These are phyloP conservation scores for Emydomyces testavorans DNA, from an alignment of 2,329 filamentous ascomycete genomes.

Conservation along the genomic window DNA sequence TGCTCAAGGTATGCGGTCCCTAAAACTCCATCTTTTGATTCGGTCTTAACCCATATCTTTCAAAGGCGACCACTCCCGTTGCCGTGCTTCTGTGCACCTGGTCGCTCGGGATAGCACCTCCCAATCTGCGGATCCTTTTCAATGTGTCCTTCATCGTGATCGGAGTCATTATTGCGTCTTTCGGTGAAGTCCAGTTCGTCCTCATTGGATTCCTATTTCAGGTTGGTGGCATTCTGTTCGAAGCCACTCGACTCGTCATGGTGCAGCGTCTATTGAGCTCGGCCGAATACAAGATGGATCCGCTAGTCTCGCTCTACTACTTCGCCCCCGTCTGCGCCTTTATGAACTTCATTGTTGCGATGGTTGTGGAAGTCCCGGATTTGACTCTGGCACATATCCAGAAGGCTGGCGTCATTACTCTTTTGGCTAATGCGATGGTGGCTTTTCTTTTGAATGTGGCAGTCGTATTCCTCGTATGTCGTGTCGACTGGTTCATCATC, in stretches of 20 bases:
- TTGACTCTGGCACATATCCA: conserved; percentile 57
- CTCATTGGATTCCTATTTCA: conserved; percentile 55
- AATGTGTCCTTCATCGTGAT: conserved; percentile 93
- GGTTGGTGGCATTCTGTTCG: conserved; percentile 63
- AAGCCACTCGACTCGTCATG: conserved; percentile 73
- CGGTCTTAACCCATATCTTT: neutral
- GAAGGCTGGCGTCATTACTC: conserved; percentile 52
- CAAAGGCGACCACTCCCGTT: conserved; percentile 80
- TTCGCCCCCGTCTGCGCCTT: conserved; percentile 73
- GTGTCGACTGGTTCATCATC: too few relatives aligned
- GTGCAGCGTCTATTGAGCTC: conserved; percentile 69
- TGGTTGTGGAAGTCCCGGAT: conserved; percentile 55
- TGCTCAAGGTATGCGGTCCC: conserved; percentile 71
- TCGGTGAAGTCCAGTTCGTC: conserved; percentile 89
- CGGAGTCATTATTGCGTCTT: conserved; percentile 85
- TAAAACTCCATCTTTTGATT: conserved; percentile 6
- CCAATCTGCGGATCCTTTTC: conserved; percentile 73
- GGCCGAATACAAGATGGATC: conserved; percentile 77
- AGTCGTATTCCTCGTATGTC: conserved; percentile 66
- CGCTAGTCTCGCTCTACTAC: conserved; percentile 79
- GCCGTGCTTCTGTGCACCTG: conserved; percentile 84
- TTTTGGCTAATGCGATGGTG: conserved; percentile 62
- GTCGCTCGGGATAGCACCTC: conserved; percentile 70
- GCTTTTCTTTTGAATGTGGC: conserved; percentile 74
- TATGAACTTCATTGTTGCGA: conserved; percentile 63